phyloP scores from a whole-genome alignment of 1,284 basidiomycete species.

The Naganishia sp. region DNA sequence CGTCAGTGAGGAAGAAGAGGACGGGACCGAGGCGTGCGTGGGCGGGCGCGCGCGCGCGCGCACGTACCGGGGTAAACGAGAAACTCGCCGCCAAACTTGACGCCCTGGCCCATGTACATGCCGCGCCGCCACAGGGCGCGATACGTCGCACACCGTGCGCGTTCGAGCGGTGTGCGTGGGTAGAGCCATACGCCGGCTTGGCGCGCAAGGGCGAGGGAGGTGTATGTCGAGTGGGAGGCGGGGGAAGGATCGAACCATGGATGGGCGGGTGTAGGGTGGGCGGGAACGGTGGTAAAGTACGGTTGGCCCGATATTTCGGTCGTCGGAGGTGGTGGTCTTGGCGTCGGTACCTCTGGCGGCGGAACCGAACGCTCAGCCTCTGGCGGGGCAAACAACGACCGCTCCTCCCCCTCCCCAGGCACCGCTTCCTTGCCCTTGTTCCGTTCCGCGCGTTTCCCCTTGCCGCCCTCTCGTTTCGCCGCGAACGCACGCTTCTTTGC shows the following conservation, averaged over 20 bases:
- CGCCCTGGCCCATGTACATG: conserved; percentile 80
- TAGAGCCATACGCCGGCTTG: conserved; percentile 74
- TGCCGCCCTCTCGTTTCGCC: conserved; percentile 53
- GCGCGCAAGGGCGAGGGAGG: conserved; percentile 64
- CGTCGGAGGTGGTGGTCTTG: conserved; percentile 26
- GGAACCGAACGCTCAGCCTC: conserved; percentile 15
- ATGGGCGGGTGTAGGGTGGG: conserved; percentile 36
- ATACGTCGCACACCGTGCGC: conserved; percentile 76
- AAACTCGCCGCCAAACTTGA: conserved; percentile 94
- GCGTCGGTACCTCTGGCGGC: conserved; percentile 33
- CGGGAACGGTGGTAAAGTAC: conserved; percentile 27
- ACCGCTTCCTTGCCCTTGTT: conserved; percentile 54
- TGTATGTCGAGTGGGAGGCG: conserved; percentile 60
- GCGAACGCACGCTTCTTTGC: conserved; percentile 48
- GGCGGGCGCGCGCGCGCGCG: neutral
- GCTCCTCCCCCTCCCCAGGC: conserved; percentile 34
- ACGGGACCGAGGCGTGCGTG: neutral
- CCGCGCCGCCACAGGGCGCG: conserved; percentile 75
- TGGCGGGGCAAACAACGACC: conserved; percentile 39
- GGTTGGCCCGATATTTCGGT: conserved; percentile 25
- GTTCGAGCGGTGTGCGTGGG: conserved; percentile 65
- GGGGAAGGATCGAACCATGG: conserved; percentile 45
- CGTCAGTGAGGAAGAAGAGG: neutral
- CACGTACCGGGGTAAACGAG: conserved; percentile 89
- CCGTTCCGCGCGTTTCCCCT: conserved; percentile 59